Conservation (phyloP, 768 basidiomycete genomes). For the Suillus tomentosus region DNA sequence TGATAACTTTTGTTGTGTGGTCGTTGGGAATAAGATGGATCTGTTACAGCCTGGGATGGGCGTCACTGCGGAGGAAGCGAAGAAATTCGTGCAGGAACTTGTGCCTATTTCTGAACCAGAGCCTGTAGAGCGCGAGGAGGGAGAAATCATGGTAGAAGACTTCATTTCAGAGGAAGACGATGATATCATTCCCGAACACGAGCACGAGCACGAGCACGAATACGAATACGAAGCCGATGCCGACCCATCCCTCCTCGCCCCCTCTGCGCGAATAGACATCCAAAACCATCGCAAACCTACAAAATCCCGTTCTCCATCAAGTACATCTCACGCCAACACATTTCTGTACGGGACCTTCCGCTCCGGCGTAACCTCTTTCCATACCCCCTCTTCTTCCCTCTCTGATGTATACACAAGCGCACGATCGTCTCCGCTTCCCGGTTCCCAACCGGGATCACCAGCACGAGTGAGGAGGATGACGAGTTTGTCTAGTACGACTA, state of each 20-base stretch:
- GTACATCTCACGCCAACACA: constrained; percentile 43
- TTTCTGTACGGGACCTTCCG: constrained; percentile 50
- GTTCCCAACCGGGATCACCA: constrained; percentile 31
- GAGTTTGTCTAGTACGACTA: constrained; percentile 22
- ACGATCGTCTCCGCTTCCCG: constrained; percentile 56
- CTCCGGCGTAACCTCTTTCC: constrained; percentile 61
- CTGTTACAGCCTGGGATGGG: constrained; percentile 35
- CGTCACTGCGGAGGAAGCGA: constrained; percentile 46
- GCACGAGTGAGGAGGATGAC: constrained; percentile 25
- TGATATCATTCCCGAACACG: constrained; percentile 23
- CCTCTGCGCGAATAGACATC: constrained; percentile 22
- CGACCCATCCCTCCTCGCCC: constrained; percentile 15
- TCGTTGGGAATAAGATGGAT: constrained; percentile 81
- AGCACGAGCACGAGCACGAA: constrained; percentile 9
- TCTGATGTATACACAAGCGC: constrained; percentile 65
- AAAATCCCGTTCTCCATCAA: constrained; percentile 49
- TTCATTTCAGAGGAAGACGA: neutral
- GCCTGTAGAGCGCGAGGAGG: constrained; percentile 17
- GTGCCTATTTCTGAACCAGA: constrained; percentile 41
- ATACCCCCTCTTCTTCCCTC: constrained; percentile 80
- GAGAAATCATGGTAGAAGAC: constrained; percentile 22
- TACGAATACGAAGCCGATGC: constrained; percentile 1
- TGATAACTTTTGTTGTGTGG: constrained; percentile 67
- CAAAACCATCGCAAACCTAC: constrained; percentile 35
- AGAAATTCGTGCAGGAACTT: constrained; percentile 56